phyloP scores from a whole-genome alignment of 1,284 basidiomycete species.

The Pseudozyma sp. region DNA sequence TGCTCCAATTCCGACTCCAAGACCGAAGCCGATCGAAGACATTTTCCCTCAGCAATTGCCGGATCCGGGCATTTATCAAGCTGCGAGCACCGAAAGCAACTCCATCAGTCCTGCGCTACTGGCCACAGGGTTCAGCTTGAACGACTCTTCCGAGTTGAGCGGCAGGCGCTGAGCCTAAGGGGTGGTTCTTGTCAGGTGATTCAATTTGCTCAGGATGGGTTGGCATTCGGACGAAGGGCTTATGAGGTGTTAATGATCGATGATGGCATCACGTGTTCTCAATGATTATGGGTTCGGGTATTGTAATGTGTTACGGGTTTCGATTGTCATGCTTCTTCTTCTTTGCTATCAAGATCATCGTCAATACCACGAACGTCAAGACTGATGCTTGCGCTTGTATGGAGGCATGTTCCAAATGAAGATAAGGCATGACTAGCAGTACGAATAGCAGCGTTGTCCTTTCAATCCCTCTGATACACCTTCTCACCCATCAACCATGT shows the following conservation, averaged over 20 bases:
- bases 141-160: slow-evolving; percentile 27
- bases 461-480: slow-evolving; percentile 21
- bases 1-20: slow-evolving; percentile 27
- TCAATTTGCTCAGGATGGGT: not conserved
- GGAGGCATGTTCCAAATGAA: too few species aligned
- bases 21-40: slow-evolving; percentile 42
- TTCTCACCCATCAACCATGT: slow-evolving; percentile 43
- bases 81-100: slow-evolving; percentile 7
- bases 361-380: too few species aligned
- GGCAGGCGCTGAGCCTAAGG: not conserved
- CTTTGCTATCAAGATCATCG: too few species aligned
- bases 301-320: too few species aligned
- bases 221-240: not conserved
- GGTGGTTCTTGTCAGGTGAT: not conserved
- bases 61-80: slow-evolving; percentile 1
- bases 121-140: slow-evolving; percentile 17
- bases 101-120: slow-evolving; percentile 13
- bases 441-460: too few species aligned
- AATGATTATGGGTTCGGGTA: not conserved
- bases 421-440: too few species aligned
- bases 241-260: slow-evolving; percentile 3
- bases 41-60: slow-evolving; percentile 32
- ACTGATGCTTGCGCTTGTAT: too few species aligned
- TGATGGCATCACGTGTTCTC: not conserved
- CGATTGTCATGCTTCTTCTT: too few species aligned